phyloP scores from a whole-genome alignment of 2,329 filamentous ascomycete species.

The Penicillium psychrosexuale region DNA sequence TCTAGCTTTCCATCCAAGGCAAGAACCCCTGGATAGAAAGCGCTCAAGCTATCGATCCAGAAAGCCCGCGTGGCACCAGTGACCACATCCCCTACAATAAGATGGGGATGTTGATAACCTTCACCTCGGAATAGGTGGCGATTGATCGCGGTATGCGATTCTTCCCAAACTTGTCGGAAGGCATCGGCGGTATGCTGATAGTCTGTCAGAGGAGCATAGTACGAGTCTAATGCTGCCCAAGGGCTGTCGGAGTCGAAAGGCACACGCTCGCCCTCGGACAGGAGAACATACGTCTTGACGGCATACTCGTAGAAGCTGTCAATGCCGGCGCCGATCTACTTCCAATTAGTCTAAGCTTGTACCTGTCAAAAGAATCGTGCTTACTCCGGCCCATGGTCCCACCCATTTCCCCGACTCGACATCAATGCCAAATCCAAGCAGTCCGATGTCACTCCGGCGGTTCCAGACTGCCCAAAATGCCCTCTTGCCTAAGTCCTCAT shows the following conservation, averaged over 20 bases:
- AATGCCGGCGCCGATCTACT: constrained; percentile 80
- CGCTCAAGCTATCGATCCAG: constrained; percentile 95
- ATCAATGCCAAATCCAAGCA: constrained; percentile 89
- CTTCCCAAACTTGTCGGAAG: constrained; percentile 79
- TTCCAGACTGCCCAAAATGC: constrained; percentile 99
- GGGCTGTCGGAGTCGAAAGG: constrained; percentile 38
- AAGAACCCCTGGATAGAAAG: constrained; percentile 89
- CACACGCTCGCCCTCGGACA: constrained; percentile 65
- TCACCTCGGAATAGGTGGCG: constrained; percentile 80
- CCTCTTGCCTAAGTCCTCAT: constrained; percentile 82
- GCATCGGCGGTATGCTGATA: constrained; percentile 70
- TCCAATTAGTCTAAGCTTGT: constrained; percentile 8
- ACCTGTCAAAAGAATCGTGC: constrained; percentile 1
- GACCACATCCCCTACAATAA: constrained; percentile 82
- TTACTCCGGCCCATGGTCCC: constrained; percentile 72
- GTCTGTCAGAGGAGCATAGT: constrained; percentile 61
- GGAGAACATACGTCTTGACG: constrained; percentile 84
- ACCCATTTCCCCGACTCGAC: constrained; percentile 89
- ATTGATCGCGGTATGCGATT: constrained; percentile 82
- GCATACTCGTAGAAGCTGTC: constrained; percentile 99
- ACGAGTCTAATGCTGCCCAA: constrained; percentile 56
- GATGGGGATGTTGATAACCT: constrained; percentile 80
- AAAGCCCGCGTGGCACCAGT: constrained; percentile 85
- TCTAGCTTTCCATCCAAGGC: constrained; percentile 84
- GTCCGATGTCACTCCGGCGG: constrained; percentile 74